Evolutionary conservation across 2,329 filamentous ascomycete species (phyloP), one percentile per base, ranked within the genome.

Genomic region (Botryotinia globosa): DNA sequence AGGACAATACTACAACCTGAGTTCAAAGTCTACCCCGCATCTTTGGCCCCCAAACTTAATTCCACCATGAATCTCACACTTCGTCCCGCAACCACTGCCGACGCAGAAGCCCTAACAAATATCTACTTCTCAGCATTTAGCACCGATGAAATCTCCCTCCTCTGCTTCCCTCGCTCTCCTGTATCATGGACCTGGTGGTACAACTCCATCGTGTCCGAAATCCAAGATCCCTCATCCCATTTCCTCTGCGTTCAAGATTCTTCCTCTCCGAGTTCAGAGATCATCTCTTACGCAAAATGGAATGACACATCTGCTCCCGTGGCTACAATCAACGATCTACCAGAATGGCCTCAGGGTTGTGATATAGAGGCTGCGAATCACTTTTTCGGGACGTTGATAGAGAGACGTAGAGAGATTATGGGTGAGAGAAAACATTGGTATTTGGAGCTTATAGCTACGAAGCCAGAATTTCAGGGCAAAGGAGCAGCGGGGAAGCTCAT

Each of bases 231-330:
- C 0, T 73, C 80, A 42, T 80, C 81, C 4, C 81, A 83, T 37
- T 80, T 85, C 34, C 75, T 85, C 8, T 83, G 84, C 42, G 77
- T 85, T 12, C 80, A 80, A 8, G 83, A 84, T 66, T 56, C 80
- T 0, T 67, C 74, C n/a, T 71, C 76, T n/a, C 48, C 72, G 3
- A 58, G 73, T 5, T 69, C 77, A 65, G 75, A 77, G 1, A 73
- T 86, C 3, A 77, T 87, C 37, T 84, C 83, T 0, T 86, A 85
- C 72, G 82, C 83, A 7, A 85, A 87, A 76, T 88, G 87, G 87
- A 75, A 80, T 12, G 76, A 80, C 4, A 82, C 82, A 0, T 44
- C 69, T 2, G 72, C 69, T 8, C 75, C 76, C 1, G 12, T 75
- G 75, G 9, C 77, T 76, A 63, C 77, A 78, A 0, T 74, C 39